These are phyloP conservation scores for Heterobasidion parviporum DNA, from an alignment of 1,284 basidiomycete genomes.

Conservation along the genomic window DNA sequence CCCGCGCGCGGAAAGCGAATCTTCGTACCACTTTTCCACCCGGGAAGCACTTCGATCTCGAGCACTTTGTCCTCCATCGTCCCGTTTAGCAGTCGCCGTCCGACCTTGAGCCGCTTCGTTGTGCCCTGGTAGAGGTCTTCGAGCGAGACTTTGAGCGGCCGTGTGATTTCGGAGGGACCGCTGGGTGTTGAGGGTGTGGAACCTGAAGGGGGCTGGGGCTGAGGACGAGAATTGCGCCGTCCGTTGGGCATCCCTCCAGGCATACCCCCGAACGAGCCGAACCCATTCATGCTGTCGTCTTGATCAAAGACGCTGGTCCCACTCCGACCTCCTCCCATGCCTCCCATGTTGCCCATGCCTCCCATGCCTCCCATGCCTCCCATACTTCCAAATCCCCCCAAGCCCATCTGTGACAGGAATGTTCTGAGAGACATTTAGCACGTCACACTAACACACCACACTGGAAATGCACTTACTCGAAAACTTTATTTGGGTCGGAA, in stretches of 20 bases:
- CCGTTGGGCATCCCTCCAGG: conserved; percentile 42
- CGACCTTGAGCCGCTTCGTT: conserved; percentile 87
- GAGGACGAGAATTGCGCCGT: conserved; percentile 11
- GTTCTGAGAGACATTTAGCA: conserved; percentile 38
- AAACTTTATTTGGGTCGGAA: conserved; percentile 85
- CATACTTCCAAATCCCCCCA: conserved; percentile 32
- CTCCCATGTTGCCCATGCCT: conserved; percentile 33
- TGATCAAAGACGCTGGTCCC: conserved; percentile 36
- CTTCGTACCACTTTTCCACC: conserved; percentile 88
- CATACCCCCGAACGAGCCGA: conserved; percentile 33
- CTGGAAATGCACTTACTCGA: conserved; percentile 53
- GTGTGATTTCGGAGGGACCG: conserved; percentile 59
- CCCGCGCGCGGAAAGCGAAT: conserved; percentile 83
- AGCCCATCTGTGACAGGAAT: conserved; percentile 42
- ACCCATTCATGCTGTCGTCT: conserved; percentile 41
- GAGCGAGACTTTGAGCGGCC: conserved; percentile 81
- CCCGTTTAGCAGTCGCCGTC: conserved; percentile 66
- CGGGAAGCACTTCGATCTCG: conserved; percentile 82
- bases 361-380: conserved; percentile 32
- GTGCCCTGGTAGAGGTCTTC: conserved; percentile 89
- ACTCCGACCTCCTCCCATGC: conserved; percentile 29
- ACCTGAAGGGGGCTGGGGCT: conserved; percentile 7
- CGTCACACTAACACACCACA: background rate
- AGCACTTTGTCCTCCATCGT: conserved; percentile 85
- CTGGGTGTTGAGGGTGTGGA: conserved; percentile 24